phyloP scores from a whole-genome alignment of 176 grass and related monocot species.

The Pontederia paniculata region DNA sequence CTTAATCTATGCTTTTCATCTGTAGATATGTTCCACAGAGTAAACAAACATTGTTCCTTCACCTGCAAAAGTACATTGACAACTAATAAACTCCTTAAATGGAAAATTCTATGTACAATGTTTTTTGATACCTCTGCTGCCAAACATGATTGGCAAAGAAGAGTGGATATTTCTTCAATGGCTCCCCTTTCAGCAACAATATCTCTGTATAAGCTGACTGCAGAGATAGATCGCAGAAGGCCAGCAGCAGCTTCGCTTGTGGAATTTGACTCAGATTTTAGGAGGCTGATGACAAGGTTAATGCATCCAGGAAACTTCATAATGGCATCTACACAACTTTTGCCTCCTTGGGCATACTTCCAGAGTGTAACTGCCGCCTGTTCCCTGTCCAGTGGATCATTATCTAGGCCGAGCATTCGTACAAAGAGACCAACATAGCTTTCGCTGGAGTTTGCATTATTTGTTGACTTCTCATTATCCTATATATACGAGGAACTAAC shows the following conservation, averaged over 20 bases:
- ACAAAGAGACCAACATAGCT: conserved; percentile 66
- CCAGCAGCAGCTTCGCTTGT: conserved; percentile 51
- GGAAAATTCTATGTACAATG: conserved; percentile 1
- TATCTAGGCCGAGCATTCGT: conserved; percentile 72
- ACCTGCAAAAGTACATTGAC: conserved; percentile 28
- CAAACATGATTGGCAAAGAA: conserved; percentile 34
- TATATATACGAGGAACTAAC: neutral
- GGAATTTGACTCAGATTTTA: conserved; percentile 42
- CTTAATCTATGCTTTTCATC: conserved; percentile 39
- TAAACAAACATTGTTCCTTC: conserved; percentile 47
- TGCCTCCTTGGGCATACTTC: conserved; percentile 52
- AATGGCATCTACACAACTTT: conserved; percentile 50
- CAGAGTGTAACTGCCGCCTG: conserved; percentile 47
- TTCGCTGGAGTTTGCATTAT: conserved; percentile 13
- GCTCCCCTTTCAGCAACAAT: conserved; percentile 29
- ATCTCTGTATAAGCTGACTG: conserved; percentile 48
- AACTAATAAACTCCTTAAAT: neutral
- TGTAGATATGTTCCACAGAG: conserved; percentile 61
- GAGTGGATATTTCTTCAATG: conserved; percentile 51
- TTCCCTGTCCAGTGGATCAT: conserved; percentile 51
- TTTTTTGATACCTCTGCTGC: conserved; percentile 41
- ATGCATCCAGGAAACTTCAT: conserved; percentile 61
- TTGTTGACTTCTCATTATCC: conserved; percentile 32
- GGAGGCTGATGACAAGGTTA: conserved; percentile 42
- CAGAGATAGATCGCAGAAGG: conserved; percentile 38